Base-by-base conservation (phyloP, 208 protist genomes). In the Trypanosoma avium region DNA sequence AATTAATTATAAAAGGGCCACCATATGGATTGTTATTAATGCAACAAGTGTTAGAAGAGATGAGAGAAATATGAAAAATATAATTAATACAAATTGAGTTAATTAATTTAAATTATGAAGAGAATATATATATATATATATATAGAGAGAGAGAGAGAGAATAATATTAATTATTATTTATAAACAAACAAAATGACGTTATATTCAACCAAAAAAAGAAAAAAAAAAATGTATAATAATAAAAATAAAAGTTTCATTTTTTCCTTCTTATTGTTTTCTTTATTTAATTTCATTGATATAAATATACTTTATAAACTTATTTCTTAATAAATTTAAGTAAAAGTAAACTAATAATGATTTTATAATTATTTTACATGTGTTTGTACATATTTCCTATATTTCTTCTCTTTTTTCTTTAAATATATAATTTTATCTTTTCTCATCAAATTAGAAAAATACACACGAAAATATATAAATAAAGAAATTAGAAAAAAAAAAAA, bases 11-110 rank as follows among this genome's bases (percentile, higher is more conserved):
- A 22, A 17, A 5, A 46, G 32, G 10, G 15, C 9, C 50, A 22
- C 45, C 45, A 3, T 62, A 62, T 53, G 57, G 57, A 19, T 33
- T 62, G 15, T 19, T 62, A 19, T 45, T 62, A 6, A 21, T 62
- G 13, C 57, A 62, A 30, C 57, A 62, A 46, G 22, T 62, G n/a
- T 30, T 62, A 30, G 24, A 61, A 9, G 55, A 61, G 29, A 9
- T 24, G 15, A 2, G 49, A 6, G 45, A 49, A 19, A 21, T 38
- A 30, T 22, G 32, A 7, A n/a, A 57, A 57, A 6, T n/a, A 42
- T 12, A 42, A 40, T 17, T 27, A 45, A 24, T 35, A 8, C 26
- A 61, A 12, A 29, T 24, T 33, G 19, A 5, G 32, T n/a, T n/a
- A n/a, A n/a, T n/a, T n/a, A n/a, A n/a, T n/a, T n/a, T n/a, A n/a